A percentile compares a stretch with the other conserved stretches of the same genome.
Conservation (phyloP, 495 filamentous ascomycete genomes). For the Bacidia rubella region DNA sequence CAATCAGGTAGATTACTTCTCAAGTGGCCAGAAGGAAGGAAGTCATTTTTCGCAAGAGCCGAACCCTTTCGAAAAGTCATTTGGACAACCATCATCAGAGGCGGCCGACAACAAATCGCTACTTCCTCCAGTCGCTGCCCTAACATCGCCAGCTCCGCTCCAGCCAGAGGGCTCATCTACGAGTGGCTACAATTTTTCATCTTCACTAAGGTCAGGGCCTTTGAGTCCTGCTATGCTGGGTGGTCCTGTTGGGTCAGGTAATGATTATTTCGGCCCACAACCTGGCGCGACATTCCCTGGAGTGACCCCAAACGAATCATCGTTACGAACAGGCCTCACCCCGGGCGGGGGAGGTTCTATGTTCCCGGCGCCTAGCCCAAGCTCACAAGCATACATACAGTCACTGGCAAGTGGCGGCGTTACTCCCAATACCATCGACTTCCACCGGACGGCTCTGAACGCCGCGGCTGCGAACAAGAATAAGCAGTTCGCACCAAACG, state of each 20-base stretch:
- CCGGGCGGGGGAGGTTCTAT: conserved; percentile 94
- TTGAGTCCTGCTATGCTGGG: conserved; percentile 96
- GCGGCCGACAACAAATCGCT: conserved; percentile 64
- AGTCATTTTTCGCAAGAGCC: conserved; percentile 66
- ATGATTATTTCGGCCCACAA: conserved; percentile 71
- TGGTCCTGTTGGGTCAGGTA: conserved; percentile 56
- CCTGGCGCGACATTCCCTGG: conserved; percentile 66
- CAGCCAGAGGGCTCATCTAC: conserved; percentile 55
- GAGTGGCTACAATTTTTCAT: conserved; percentile 61
- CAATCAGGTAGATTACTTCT: conserved; percentile 65
- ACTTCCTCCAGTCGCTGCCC: conserved; percentile 76
- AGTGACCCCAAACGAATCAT: conserved; percentile 86
- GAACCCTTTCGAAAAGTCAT: conserved; percentile 94
- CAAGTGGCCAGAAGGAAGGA: conserved; percentile 34
- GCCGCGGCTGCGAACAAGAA: conserved; percentile 48
- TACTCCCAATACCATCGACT: conserved; percentile 83
- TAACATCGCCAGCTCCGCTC: conserved; percentile 79
- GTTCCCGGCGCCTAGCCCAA: conserved; percentile 87
- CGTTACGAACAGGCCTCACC: conserved; percentile 78
- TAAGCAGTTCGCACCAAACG: conserved; percentile 32
- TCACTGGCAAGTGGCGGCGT: conserved; percentile 67
- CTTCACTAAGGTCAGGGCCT: conserved; percentile 81
- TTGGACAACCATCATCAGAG: conserved; percentile 58
- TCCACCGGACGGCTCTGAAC: conserved; percentile 82
- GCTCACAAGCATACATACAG: conserved; percentile 65